Evolutionary conservation across 306 rosid species (phyloP).

Genomic region (Trifolium subterraneum): DNA sequence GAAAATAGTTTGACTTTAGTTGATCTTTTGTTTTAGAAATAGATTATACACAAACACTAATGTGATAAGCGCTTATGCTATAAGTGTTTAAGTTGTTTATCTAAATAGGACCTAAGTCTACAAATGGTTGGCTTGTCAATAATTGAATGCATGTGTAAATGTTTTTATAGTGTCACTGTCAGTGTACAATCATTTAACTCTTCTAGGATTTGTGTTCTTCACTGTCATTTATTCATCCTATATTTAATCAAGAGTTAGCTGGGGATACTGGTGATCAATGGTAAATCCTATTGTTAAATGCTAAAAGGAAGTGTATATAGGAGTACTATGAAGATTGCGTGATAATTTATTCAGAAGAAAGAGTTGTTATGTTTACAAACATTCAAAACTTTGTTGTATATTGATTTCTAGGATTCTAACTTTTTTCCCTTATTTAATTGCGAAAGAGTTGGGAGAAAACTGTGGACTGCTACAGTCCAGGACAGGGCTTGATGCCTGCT

Average conservation of each 20-base stretch:
- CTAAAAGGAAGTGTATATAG: slow-evolving; percentile 20
- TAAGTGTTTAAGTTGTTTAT: not conserved
- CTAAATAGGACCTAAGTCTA: not conserved
- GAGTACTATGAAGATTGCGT: slow-evolving; percentile 17
- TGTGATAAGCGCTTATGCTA: not conserved
- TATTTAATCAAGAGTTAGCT: slow-evolving; percentile 5
- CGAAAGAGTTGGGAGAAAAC: slow-evolving; percentile 95
- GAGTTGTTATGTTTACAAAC: not conserved
- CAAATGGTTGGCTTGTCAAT: not conserved
- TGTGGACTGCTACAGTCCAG: slow-evolving; percentile 92
- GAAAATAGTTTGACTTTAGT: not conserved
- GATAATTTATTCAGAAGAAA: slow-evolving; percentile 14
- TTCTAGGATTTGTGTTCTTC: not conserved
- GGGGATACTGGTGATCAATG: slow-evolving; percentile 24
- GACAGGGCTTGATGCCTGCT: slow-evolving; percentile 97
- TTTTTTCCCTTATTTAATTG: slow-evolving; percentile 10
- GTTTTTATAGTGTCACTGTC: not conserved
- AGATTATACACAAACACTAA: not conserved
- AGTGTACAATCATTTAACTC: not conserved
- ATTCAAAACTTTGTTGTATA: not conserved
- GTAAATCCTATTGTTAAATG: slow-evolving; percentile 16
- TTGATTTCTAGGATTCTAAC: slow-evolving; percentile 19
- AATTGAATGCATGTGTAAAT: not conserved
- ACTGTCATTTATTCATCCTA: not conserved
- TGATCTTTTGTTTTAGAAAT: not conserved